Base-by-base conservation (phyloP, 1,139 yeast genomes). In the Saccharomyces pastorianus region DNA sequence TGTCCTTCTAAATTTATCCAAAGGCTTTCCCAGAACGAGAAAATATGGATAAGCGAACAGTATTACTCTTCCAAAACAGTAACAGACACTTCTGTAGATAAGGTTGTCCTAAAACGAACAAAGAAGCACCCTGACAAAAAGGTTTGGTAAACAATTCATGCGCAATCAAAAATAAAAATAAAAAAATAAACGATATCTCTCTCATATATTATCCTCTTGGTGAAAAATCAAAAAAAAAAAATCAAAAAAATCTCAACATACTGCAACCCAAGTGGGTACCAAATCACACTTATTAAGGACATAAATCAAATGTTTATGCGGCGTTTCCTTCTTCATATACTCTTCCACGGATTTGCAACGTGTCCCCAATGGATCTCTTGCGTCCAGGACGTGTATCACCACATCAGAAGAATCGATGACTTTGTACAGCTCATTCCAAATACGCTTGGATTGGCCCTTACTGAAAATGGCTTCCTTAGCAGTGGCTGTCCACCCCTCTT, bases 211-310 rank as follows among this genome's bases (percentile, higher is more conserved):
- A 50, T 38, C 44, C 44, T 25, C 44, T 25, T 46, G 27, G 55
- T 52, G 3, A 20, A 20, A 49, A 54, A 52, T 50, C 50, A 51
- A 20, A 20, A 20, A 20, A 20, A 52, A 56, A 58, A 50, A 51
- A 54, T n/a, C n/a, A n/a, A 57, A 57, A 55, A 61, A 56, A 50
- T 51, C n/a, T 53, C 69, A 75, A 90, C 98, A 81, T 88, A 93
- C 98, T 68, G 99, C 96, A 66, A 90, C 97, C 97, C 98, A 93
- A 55, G 97, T 93, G 59, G 99, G 99, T 53, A 95, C 97, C 66
- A 93, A 82, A 77, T 93, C 99, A 80, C 97, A 90, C 80, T 93
- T 93, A 80, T 93, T 93, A 72, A 93, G 77, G 53, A 93, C 97
- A 70, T 86, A 91, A 60, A 93, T 86, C 76, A 93, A 79, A 77